A percentile compares a stretch with the other conserved stretches of the same genome.
phyloP scores from a whole-genome alignment of 1,139 yeast genomes.

The Debaryomyces coudertii region DNA sequence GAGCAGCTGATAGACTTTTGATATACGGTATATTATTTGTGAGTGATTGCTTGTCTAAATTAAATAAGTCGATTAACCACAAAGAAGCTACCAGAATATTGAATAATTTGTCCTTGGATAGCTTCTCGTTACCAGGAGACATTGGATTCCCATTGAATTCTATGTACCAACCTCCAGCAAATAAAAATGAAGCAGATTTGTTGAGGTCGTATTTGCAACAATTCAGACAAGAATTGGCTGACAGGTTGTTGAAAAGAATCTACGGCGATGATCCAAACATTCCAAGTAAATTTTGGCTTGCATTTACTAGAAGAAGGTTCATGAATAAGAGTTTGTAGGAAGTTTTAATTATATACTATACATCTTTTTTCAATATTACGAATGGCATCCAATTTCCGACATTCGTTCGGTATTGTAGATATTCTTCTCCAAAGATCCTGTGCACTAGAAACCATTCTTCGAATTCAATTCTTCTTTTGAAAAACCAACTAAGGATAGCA shows the following conservation, averaged over 20 bases:
- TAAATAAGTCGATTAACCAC: constrained; percentile 47
- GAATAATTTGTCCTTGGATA: constrained; percentile 84
- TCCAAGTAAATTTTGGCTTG: constrained; percentile 90
- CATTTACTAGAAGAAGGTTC: constrained; percentile 90
- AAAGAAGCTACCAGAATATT: constrained; percentile 74
- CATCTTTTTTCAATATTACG: constrained; percentile 15
- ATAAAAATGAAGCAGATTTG: constrained; percentile 74
- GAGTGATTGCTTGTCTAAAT: constrained; percentile 77
- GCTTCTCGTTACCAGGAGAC: constrained; percentile 92
- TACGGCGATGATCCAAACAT: constrained; percentile 55
- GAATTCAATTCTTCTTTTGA: constrained; percentile 34
- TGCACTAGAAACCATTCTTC: constrained; percentile 40
- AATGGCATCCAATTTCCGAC: constrained; percentile 39
- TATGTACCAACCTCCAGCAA: constrained; percentile 75
- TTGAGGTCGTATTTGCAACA: constrained; percentile 82
- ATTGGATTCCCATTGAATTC: constrained; percentile 90
- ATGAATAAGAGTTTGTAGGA: constrained; percentile 76
- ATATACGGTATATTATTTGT: constrained; percentile 93
- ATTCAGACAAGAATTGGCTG: constrained; percentile 92
- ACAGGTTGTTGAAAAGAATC: constrained; percentile 73
- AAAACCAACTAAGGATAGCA: constrained; percentile 31
- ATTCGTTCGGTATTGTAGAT: constrained; percentile 26
- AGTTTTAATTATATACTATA: constrained; percentile 9
- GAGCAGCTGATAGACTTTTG: constrained; percentile 91
- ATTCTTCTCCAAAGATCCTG: constrained; percentile 33